These are phyloP conservation scores for Endogone sp. DNA, from an alignment of 192 early-diverging fungal species.

Conservation along the genomic window DNA sequence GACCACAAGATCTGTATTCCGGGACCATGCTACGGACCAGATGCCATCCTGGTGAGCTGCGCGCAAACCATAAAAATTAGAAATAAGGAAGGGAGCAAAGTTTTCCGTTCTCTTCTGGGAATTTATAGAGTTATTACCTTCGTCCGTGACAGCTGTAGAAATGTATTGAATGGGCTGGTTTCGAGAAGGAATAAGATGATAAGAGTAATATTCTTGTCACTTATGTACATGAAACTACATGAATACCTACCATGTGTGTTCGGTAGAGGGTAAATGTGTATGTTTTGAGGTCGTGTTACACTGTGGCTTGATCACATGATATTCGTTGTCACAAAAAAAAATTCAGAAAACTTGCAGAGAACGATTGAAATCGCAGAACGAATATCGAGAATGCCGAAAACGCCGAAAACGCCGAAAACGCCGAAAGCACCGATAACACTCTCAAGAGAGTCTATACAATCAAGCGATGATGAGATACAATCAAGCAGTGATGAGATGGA, in stretches of 20 bases:
- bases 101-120: not conserved
- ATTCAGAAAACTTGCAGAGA: too few relatives aligned
- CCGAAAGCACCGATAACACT: too few relatives aligned
- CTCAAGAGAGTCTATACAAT: not conserved
- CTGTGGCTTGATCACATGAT: too few relatives aligned
- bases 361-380: too few relatives aligned
- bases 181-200: not conserved
- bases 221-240: not conserved
- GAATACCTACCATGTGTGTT: not conserved
- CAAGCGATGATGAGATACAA: not conserved
- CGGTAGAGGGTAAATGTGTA: too few relatives aligned
- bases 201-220: not conserved
- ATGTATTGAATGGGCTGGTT: conserved; percentile 50
- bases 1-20: conserved; percentile 57
- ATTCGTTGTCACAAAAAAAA: too few relatives aligned
- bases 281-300: too few relatives aligned
- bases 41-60: conserved; percentile 81
- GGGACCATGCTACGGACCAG: conserved; percentile 80
- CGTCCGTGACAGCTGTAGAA: conserved; percentile 37
- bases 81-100: not conserved
- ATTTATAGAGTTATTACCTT: conserved; percentile 21
- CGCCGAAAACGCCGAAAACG: too few relatives aligned
- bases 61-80: not conserved
- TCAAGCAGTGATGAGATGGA: not conserved
- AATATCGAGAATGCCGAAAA: too few relatives aligned